Evolutionary conservation across 495 filamentous ascomycete species (phyloP).

Genomic region (Chaetomium fimeti): DNA sequence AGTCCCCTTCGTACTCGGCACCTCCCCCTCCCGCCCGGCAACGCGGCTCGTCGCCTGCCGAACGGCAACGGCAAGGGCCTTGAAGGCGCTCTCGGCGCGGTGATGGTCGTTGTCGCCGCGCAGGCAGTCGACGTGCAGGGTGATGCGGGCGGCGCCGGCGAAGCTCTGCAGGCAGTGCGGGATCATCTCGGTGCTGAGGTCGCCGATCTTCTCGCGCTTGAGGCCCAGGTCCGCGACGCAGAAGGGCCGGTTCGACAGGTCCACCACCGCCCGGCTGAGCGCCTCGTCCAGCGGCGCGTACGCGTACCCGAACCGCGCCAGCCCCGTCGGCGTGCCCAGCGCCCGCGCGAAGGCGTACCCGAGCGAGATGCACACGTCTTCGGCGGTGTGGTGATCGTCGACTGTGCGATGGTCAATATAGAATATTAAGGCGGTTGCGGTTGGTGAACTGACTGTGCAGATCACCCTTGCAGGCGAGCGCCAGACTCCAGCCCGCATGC

Average conservation of each 20-base stretch:
- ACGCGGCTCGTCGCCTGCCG: slow-evolving; percentile 70
- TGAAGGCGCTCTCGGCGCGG: slow-evolving; percentile 94
- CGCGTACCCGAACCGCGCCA: slow-evolving; percentile 85
- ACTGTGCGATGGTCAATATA: slow-evolving; percentile 50
- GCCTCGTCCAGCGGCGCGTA: slow-evolving; percentile 95
- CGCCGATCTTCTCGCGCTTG: slow-evolving; percentile 86
- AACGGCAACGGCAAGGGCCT: slow-evolving; percentile 86
- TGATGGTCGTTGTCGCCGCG: slow-evolving; percentile 94
- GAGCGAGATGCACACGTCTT: slow-evolving; percentile 91
- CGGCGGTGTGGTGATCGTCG: slow-evolving; percentile 97
- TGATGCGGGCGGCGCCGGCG: slow-evolving; percentile 85
- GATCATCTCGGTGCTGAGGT: slow-evolving; percentile 93
- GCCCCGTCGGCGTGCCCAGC: slow-evolving; percentile 70
- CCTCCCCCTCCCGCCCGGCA: slow-evolving; percentile 78
- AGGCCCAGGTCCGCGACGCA: slow-evolving; percentile 77
- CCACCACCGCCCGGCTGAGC: slow-evolving; percentile 88
- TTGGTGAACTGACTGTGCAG: slow-evolving; percentile 67
- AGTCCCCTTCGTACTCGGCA: slow-evolving; percentile 92
- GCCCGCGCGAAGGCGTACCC: slow-evolving; percentile 78
- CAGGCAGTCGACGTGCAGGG: slow-evolving; percentile 86
- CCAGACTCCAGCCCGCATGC: slow-evolving; percentile 89
- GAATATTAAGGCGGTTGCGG: not conserved
- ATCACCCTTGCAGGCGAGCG: slow-evolving; percentile 78
- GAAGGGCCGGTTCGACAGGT: slow-evolving; percentile 88
- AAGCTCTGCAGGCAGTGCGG: slow-evolving; percentile 94